Evolutionary conservation across 1,284 basidiomycete genomes (phyloP), one percentile per base, ranked within the genome.

Genomic region (Sphaerobolus stellatus): DNA sequence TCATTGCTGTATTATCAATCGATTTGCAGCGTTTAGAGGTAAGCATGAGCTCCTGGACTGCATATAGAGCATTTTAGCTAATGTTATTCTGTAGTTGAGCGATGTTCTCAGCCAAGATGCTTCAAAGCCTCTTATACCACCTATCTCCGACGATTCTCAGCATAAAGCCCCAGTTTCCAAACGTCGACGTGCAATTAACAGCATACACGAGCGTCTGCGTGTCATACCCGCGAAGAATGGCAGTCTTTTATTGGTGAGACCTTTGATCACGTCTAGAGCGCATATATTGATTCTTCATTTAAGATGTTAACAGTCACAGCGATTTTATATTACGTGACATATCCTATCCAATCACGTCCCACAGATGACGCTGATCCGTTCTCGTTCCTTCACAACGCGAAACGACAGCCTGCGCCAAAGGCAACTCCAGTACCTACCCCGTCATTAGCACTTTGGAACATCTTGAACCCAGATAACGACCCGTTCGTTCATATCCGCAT

Each of bases 11-110:
- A 18, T 73, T 96, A 24, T 90, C 89, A 4, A 94, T 96, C 62
- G 93, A 96, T 72, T 84, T 95, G 52, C 92, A 94, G 61, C 85
- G 93, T 46, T 74, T 96, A 25, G 93, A 95, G 75, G 88, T 83
- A 59, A 56, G 80, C 68, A 3, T 38, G 5, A 30, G 33, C 45
- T 49, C 49, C 48, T 41, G n/a, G 56, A 8, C 56, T 20, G 29
- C 27, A 36, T 13, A 45, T 41, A 14, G 30, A n/a, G 30, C 34
- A 16, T 5, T 40, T 48, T 33, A 30, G 4, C 43, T 50, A 20
- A 58, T 45, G n/a, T 46, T 24, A 6, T 25, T 56, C 28, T 40
- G 38, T 59, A 92, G 87, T 76, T 94, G 38, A 83, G 88, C 57
- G 88, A 94, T 65, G 75, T 94, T 4, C 73, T 94, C 24, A 80